phyloP scores from a whole-genome alignment of 805 yeast species.

The Diddensiella caesifluorescens region DNA sequence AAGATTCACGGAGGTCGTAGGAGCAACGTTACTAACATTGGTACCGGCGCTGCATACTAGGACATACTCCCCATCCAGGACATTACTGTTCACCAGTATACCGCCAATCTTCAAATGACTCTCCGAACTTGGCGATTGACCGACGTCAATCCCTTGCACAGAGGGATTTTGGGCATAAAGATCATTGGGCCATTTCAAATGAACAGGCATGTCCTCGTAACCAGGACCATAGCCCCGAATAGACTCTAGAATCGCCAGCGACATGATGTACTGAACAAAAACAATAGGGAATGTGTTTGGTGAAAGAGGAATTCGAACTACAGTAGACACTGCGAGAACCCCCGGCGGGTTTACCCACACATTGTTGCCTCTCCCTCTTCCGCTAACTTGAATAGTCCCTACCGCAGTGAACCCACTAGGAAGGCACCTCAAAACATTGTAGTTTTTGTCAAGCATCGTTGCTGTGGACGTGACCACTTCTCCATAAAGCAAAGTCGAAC shows the following conservation, averaged over 20 bases:
- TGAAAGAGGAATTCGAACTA: constrained; percentile 50
- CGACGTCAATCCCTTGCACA: constrained; percentile 19
- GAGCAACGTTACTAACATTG: constrained; percentile 78
- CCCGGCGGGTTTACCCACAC: constrained; percentile 95
- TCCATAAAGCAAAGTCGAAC: constrained; percentile 64
- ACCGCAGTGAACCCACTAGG: constrained; percentile 66
- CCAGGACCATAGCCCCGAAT: constrained; percentile 58
- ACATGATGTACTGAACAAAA: constrained; percentile 78
- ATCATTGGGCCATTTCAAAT: constrained; percentile 97
- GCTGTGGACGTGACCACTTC: constrained; percentile 90
- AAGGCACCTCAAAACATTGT: constrained; percentile 46
- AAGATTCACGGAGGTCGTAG: constrained; percentile 81
- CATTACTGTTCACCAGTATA: constrained; percentile 72
- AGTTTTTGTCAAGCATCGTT: constrained; percentile 69
- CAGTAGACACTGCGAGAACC: constrained; percentile 74
- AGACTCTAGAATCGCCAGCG: constrained; percentile 79
- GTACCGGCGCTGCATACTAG: constrained; percentile 83
- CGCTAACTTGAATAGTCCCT: constrained; percentile 83
- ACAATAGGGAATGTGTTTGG: constrained; percentile 50
- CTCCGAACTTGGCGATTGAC: constrained; percentile 19
- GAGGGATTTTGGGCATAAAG: constrained; percentile 65
- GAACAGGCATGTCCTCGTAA: constrained; percentile 69
- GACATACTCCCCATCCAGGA: constrained; percentile 52
- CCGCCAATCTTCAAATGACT: constrained; percentile 75
- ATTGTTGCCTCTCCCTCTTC: constrained; percentile 92